Evolutionary conservation across 352 stramenopile species (phyloP), one percentile per base, ranked within the genome.

Genomic region (Pythium periplocum): DNA sequence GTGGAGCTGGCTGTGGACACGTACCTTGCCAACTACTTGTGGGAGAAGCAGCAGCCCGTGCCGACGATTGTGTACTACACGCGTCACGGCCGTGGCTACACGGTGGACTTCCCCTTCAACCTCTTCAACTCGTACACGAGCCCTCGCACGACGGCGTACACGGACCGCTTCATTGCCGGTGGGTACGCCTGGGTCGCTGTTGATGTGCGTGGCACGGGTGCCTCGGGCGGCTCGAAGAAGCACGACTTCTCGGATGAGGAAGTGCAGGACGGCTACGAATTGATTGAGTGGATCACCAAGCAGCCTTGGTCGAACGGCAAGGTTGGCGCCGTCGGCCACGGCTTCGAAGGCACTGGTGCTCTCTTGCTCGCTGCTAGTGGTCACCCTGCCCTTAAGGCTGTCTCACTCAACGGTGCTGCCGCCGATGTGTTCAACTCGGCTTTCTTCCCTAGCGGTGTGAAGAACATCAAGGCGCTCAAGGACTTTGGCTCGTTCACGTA

Each of bases 281-380:
- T 93, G 10, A 78, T 93, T 45, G 78, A 93, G 50, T 93, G 83
- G 83, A 79, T 93, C 63, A 83, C 74, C 0, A 50, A 85, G 57
- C 83, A 93, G 57, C 64, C 71, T 2, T 93, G 83, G 83, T 90
- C 78, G 30, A 88, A 90, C 67, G 83, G 83, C 48, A 62, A 90
- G 11, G 83, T 93, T 7, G 78, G 72, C 8, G 68, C 71, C 1
- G 77, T 90, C 43, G 83, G 83, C 45, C 78, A 90, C 55, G 83
- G 83, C 47, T 55, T 90, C 31, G 83, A 93, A 17, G 83, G 83
- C 31, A 69, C 87, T 10, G 70, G 78, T 3, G 83, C 83, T 34
- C 66, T 90, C 34, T 57, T 93, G 26, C 60, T 76, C 5, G 83
- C 78, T 7, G 77, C 76, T 6, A 78, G 67, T 48, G 68, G 70